Conservation (phyloP, 192 early-diverging fungal species). For the Coemansia sp. region DNA sequence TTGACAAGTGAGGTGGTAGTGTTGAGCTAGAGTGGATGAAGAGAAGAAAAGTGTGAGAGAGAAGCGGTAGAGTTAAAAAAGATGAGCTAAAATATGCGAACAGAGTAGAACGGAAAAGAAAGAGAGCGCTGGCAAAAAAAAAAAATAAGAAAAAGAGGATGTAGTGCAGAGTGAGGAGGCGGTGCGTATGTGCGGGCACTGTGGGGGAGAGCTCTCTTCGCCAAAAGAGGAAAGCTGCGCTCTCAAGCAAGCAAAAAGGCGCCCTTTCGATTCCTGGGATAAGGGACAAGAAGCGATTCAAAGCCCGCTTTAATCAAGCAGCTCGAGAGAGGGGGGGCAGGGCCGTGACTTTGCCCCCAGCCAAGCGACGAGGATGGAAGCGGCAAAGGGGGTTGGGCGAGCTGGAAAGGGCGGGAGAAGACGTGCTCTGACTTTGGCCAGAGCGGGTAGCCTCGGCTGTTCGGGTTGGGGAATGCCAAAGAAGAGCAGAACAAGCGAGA, state of each 20-base stretch:
- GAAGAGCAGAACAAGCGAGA: not conserved
- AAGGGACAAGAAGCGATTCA: slow-evolving; percentile 22
- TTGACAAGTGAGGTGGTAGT: slow-evolving; percentile 1
- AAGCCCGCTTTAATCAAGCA: slow-evolving; percentile 46
- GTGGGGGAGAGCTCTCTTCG: slow-evolving; percentile 9
- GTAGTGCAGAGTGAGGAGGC: not conserved
- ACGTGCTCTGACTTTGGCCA: slow-evolving; percentile 6
- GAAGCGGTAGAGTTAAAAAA: not conserved
- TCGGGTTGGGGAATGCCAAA: not conserved
- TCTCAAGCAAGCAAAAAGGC: not conserved
- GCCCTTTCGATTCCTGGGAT: slow-evolving; percentile 6
- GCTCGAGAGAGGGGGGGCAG: slow-evolving; percentile 2
- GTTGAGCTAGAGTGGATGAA: not conserved
- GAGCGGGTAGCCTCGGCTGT: not conserved
- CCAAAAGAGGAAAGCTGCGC: slow-evolving; percentile 14
- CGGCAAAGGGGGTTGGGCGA: slow-evolving; percentile 2
- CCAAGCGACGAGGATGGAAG: slow-evolving; percentile 1
- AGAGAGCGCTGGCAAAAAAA: slow-evolving; percentile 14
- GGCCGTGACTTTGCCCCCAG: slow-evolving; percentile 8
- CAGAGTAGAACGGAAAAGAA: slow-evolving; percentile 20
- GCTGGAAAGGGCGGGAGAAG: not conserved
- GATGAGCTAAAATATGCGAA: slow-evolving; percentile 8
- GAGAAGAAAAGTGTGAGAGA: not conserved
- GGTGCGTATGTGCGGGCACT: slow-evolving; percentile 11
- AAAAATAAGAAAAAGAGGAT: slow-evolving; percentile 18